Evolutionary conservation across 176 grass and related monocot genomes (phyloP).

Genomic region (Alloteropsis semialata): DNA sequence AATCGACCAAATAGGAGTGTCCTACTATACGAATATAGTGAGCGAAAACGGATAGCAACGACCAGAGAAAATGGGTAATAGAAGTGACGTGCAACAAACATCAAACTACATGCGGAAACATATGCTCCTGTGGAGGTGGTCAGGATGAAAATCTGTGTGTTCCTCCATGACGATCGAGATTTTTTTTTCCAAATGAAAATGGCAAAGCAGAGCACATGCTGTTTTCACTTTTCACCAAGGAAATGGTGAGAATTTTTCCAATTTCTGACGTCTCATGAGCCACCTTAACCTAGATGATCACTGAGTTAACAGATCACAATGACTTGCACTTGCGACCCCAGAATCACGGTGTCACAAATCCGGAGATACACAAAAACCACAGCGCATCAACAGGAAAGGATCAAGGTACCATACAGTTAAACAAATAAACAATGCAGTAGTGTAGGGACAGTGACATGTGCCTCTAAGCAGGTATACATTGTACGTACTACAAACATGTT

Average conservation of each 20-base stretch:
- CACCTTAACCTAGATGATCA: background rate
- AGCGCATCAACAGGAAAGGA: background rate
- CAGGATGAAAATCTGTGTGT: background rate
- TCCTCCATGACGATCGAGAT: background rate
- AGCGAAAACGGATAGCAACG: background rate
- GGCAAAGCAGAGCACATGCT: no score
- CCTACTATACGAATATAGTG: no score
- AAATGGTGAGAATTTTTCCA: background rate
- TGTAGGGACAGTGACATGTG: background rate
- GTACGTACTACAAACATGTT: background rate
- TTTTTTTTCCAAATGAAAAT: background rate
- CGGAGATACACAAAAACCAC: background rate
- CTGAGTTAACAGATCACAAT: background rate
- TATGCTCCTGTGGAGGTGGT: background rate
- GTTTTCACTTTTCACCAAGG: background rate
- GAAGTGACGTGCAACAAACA: slow-evolving; percentile 8
- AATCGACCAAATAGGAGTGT: no score
- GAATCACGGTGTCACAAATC: background rate
- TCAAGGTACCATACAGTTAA: background rate
- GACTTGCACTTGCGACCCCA: background rate
- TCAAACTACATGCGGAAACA: background rate
- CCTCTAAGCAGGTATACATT: background rate
- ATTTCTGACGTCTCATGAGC: background rate
- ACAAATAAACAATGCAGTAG: no score
- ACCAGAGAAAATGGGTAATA: background rate